Evolutionary conservation across 192 early-diverging fungal species (phyloP).

Genomic region (Coemansia sp.): DNA sequence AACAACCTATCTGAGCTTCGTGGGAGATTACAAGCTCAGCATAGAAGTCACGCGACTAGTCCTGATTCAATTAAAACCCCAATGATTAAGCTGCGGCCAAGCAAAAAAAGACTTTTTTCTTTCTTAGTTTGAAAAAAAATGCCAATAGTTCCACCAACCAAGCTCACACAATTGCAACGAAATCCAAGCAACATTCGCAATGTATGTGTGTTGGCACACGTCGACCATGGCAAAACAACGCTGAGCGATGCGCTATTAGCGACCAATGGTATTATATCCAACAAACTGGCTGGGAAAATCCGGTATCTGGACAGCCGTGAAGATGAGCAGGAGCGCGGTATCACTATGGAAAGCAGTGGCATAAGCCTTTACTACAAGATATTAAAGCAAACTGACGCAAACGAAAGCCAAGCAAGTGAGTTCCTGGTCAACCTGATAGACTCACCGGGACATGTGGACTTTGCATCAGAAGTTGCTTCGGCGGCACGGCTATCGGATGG

Average conservation of each 20-base stretch:
- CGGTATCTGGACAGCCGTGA: conserved; percentile 94
- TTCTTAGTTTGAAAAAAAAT: conserved; percentile 28
- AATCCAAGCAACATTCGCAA: conserved; percentile 79
- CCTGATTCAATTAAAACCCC: too few relatives aligned
- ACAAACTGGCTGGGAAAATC: conserved; percentile 91
- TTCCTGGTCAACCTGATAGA: conserved; percentile 97
- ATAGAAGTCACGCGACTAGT: too few relatives aligned
- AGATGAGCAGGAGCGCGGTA: conserved; percentile 97
- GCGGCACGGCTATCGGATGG: conserved; percentile 96
- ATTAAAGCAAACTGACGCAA: conserved; percentile 28
- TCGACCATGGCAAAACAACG: conserved; percentile 98
- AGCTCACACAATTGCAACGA: conserved; percentile 68
- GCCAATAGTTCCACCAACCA: conserved; percentile 65
- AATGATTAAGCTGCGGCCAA: too few relatives aligned
- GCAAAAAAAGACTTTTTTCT: not conserved
- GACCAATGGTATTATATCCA: conserved; percentile 98
- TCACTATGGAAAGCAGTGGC: conserved; percentile 97
- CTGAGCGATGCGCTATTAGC: conserved; percentile 91
- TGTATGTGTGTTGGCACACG: conserved; percentile 97
- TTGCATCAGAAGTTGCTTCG: conserved; percentile 98
- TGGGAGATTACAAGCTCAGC: not conserved
- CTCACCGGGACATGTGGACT: conserved; percentile 98
- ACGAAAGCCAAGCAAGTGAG: conserved; percentile 49
- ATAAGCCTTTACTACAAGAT: conserved; percentile 92
- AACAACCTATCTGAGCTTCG: not conserved